A percentile compares a stretch with the other conserved stretches of the same genome.
Evolutionary conservation across 2,329 filamentous ascomycete genomes (phyloP).

Genomic region (Cadophora luteo-olivacea): DNA sequence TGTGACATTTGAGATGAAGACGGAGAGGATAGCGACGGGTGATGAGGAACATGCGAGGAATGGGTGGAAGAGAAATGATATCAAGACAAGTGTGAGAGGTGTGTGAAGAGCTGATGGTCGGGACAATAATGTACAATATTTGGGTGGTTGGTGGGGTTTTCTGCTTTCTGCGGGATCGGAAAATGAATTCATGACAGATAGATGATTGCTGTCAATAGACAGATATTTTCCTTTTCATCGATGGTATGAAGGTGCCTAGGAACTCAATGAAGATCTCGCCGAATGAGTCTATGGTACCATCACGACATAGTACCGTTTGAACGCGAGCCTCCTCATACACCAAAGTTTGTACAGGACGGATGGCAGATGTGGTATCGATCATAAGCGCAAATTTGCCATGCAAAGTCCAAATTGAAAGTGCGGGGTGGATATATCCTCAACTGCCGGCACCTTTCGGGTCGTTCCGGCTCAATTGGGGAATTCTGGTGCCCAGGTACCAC

Average conservation of each 20-base stretch:
- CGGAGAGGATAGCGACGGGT: background rate
- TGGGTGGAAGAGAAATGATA: constrained; percentile 13
- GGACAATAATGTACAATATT: background rate
- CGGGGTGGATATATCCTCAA: background rate
- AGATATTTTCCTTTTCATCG: background rate
- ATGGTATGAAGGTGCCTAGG: background rate
- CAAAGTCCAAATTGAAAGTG: background rate
- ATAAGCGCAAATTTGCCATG: background rate
- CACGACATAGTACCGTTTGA: no score
- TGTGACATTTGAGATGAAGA: constrained; percentile 15
- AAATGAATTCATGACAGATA: background rate
- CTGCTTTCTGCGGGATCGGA: constrained; percentile 1
- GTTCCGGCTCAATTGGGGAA: background rate
- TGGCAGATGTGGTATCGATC: background rate
- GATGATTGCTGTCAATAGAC: background rate
- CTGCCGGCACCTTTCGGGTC: background rate
- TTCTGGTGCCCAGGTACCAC: constrained; percentile 1
- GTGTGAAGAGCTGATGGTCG: background rate
- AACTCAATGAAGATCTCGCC: no score
- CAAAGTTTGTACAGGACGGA: no score
- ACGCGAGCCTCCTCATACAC: no score
- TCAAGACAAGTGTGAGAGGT: constrained; percentile 12
- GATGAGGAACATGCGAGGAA: constrained; percentile 12
- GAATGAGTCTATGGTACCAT: no score
- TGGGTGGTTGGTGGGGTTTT: background rate